Percentiles rank a stretch among this genome's conserved stretches.
These are phyloP conservation scores for Podospora bellae-mahoneyi DNA, from an alignment of 495 filamentous ascomycete genomes.

Conservation along the genomic window DNA sequence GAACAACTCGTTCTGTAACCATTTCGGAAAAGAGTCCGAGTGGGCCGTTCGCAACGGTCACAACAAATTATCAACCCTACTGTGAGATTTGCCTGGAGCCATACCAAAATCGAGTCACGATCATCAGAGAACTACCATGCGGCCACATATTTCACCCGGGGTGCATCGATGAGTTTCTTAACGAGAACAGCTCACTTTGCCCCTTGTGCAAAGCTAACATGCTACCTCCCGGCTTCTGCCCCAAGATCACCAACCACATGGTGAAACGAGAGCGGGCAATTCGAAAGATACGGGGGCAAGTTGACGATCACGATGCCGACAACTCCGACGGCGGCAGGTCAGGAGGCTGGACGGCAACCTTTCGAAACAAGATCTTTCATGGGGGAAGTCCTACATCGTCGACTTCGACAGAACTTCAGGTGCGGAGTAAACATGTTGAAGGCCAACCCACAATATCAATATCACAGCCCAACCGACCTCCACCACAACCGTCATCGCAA, in stretches of 20 bases:
- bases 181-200: conserved; percentile 69
- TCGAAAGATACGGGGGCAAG: conserved; percentile 39
- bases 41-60: conserved; percentile 17
- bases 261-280: conserved; percentile 66
- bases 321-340: conserved; percentile 6
- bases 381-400: conserved; percentile 2
- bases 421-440: conserved; percentile 4
- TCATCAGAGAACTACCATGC: conserved; percentile 80
- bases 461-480: conserved; percentile 1
- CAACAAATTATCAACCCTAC: conserved; percentile 62
- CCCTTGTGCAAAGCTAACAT: conserved; percentile 82
- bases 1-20: conserved; percentile 17
- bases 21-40: conserved; percentile 18
- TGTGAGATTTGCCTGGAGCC: conserved; percentile 87
- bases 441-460: neutral
- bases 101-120: conserved; percentile 62
- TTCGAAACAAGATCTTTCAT: conserved; percentile 20
- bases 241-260: conserved; percentile 77
- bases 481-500: neutral
- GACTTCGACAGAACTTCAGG: conserved; percentile 17
- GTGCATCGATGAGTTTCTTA: conserved; percentile 80
- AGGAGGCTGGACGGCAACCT: conserved; percentile 16
- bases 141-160: conserved; percentile 87
- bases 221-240: conserved; percentile 62
- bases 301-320: conserved; percentile 18